These are phyloP conservation scores for Ophiosphaerella herpotricha DNA, from an alignment of 2,329 filamentous ascomycete genomes.

Conservation along the genomic window DNA sequence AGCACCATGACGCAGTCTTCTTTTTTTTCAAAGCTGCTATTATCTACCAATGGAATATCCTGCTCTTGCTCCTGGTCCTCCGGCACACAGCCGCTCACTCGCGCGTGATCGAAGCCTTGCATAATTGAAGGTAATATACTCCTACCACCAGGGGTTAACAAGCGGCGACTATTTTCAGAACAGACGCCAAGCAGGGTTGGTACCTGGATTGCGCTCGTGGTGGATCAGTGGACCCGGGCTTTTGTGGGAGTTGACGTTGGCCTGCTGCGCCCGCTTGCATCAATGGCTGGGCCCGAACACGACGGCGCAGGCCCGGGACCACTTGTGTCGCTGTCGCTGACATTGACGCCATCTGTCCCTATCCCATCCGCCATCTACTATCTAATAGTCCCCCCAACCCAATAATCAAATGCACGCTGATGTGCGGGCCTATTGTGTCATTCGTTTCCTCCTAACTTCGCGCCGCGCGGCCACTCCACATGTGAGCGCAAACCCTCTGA, in stretches of 20 bases:
- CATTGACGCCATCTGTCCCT: too few relatives aligned
- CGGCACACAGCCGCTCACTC: too few relatives aligned
- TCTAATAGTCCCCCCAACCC: too few relatives aligned
- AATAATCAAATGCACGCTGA: not conserved
- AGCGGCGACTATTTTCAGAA: too few relatives aligned
- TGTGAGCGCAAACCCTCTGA: slow-evolving; percentile 11
- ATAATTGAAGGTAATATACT: too few relatives aligned
- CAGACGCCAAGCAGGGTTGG: too few relatives aligned
- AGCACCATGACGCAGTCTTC: not conserved
- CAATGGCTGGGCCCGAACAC: slow-evolving; percentile 1
- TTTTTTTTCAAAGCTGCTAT: too few relatives aligned
- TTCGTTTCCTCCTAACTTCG: not conserved
- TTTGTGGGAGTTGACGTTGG: not conserved
- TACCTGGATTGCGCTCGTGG: not conserved
- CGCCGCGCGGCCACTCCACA: slow-evolving; percentile 20
- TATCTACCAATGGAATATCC: too few relatives aligned
- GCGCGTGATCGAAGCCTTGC: too few relatives aligned
- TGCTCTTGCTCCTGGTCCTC: too few relatives aligned
- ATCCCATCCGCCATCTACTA: too few relatives aligned
- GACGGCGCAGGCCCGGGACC: not conserved
- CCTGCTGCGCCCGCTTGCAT: not conserved
- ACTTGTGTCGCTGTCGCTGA: not conserved
- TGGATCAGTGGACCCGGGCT: not conserved
- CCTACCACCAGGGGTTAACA: too few relatives aligned
- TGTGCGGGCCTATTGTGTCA: not conserved